Evolutionary conservation across 2,329 filamentous ascomycete genomes (phyloP), one percentile per base, ranked within the genome.

Genomic region (Ophiostoma sp.): DNA sequence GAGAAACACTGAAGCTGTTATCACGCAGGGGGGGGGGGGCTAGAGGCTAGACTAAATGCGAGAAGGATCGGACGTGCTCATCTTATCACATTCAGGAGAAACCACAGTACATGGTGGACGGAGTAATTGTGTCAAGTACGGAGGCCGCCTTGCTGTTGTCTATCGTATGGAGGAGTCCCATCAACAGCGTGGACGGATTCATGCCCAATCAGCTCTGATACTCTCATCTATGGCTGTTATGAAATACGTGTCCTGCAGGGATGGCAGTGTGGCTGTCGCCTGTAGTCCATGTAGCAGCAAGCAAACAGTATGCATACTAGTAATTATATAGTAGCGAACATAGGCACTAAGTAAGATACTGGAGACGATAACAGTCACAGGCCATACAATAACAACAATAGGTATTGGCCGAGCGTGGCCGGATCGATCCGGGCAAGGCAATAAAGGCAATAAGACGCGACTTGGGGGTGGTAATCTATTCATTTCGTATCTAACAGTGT

Each of bases 341-440:
- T 27, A 27, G 14, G 45, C 45, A 47, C 45, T 16, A 16, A 52
- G 27, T 27, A 27, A 27, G 27, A 55, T 55, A 18, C 18, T 6
- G 18, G 18, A 8, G 9, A 45, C 11, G 16, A 55, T 55, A 55
- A 55, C 18, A 55, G 12, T 27, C 47, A 16, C 14, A 47, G 45
- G 14, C 45, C 11, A 47, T 9, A 5, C 5, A 52, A 18, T 18
- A 45, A 11, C 42, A 45, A 45, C 14, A 45, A 45, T 27, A 27
- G 27, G 27, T 27, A 45, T 8, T 45, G 42, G 42, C 14, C 6
- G 42, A 45, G 6, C 9, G 9, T 45, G 47, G 49, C 49, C 49
- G 49, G 49, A 55, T 55, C 49, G 49, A 55, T 55, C 49, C 49
- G 49, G 49, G 12, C 18, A 55, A 52, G 47, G n/a, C n/a, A 52